Evolutionary conservation across 352 stramenopile genomes (phyloP).

Genomic region (Pythium sp.): DNA sequence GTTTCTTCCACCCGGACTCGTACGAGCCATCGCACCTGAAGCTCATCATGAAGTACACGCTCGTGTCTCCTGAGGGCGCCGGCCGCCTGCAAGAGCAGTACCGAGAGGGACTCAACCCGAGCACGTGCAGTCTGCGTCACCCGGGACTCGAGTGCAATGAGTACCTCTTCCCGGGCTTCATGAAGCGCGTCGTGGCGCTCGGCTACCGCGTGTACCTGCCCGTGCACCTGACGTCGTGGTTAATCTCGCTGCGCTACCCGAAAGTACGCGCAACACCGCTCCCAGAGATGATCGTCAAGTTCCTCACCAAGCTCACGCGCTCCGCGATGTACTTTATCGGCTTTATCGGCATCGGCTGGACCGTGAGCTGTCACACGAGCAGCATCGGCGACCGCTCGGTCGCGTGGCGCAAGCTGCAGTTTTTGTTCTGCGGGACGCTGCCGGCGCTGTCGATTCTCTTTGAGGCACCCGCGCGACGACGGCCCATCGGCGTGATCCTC

Average conservation of each 20-base stretch:
- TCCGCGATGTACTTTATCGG: constrained; percentile 52
- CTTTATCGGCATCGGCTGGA: constrained; percentile 56
- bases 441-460: constrained; percentile 49
- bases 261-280: constrained; percentile 37
- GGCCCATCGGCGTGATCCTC: constrained; percentile 59
- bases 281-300: constrained; percentile 23
- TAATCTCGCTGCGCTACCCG: constrained; percentile 39
- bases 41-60: constrained; percentile 61
- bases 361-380: constrained; percentile 37
- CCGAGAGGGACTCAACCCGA: constrained; percentile 40
- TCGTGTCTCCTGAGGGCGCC: constrained; percentile 33
- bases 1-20: constrained; percentile 56
- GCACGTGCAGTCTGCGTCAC: constrained; percentile 45
- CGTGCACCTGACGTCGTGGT: constrained; percentile 52
- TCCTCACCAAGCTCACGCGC: constrained; percentile 38
- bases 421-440: constrained; percentile 43
- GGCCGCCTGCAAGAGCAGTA: constrained; percentile 40
- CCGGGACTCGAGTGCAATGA: constrained; percentile 32
- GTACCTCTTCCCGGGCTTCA: constrained; percentile 40
- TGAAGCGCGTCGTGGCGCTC: constrained; percentile 32
- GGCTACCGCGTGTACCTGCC: constrained; percentile 53
- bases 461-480: constrained; percentile 41
- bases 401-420: constrained; percentile 49
- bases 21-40: constrained; percentile 54
- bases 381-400: constrained; percentile 41